Base-by-base conservation (phyloP, 768 basidiomycete genomes). In the Steccherinum ochraceum region DNA sequence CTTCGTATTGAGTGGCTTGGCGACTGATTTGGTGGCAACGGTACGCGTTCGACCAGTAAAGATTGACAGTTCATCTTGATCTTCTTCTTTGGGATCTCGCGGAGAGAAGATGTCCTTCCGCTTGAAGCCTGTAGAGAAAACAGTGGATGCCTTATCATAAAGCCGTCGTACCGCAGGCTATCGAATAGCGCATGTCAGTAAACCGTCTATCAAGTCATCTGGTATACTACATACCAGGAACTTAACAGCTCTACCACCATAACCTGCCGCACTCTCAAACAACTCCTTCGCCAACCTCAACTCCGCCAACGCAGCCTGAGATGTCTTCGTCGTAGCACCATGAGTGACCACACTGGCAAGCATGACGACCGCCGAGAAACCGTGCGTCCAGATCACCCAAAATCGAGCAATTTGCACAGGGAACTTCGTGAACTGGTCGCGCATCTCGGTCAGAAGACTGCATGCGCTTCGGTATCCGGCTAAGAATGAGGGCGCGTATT, bases 31-130 rank as follows among this genome's bases (percentile, higher is more conserved):
- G 0, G 79, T 81, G 7, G 71, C 68, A 20, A 88, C 69, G 0
- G 79, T 84, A 53, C 84, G 78, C 10, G 81, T 86, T 58, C 80
- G 78, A n/a, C 87, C 87, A 45, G 84, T 80, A 63, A 89, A 89
- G 21, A 89, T 85, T 4, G 80, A 77, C 20, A 89, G 66, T 59
- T 88, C 86, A 61, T 89, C 86, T n/a, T 69, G 64, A 35, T 75
- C 76, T 21, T 69, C 66, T 11, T 51, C 52, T 11, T 18, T 23
- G 19, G 63, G 54, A 12, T 67, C 55, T 0, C 81, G 77, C 7
- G 76, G 69, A 19, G 72, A 69, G 64, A 87, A 86, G 24, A 84
- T 83, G 65, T 84, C 81, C 55, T 72, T 74, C 13, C 72, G 74
- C 24, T 66, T 77, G 56, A 70, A 68, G 12, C 72, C 70, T 26